A percentile compares a stretch with the other conserved stretches of the same genome.
phyloP scores from a whole-genome alignment of 441 rosid genomes.

The Biscutella auriculata region DNA sequence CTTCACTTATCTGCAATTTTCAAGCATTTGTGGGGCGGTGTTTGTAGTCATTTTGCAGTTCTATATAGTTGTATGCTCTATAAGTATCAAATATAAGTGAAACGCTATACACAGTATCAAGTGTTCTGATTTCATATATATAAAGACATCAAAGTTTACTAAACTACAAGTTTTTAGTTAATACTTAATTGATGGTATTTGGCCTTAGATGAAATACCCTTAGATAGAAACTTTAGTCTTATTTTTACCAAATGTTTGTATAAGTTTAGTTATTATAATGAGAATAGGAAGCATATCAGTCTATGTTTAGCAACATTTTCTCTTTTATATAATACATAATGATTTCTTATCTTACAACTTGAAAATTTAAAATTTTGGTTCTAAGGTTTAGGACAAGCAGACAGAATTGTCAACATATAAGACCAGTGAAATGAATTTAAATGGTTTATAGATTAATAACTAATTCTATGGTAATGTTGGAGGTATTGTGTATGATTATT shows the following conservation, averaged over 20 bases:
- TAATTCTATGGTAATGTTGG: too few relatives aligned
- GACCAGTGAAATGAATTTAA: too few relatives aligned
- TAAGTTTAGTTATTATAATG: not conserved
- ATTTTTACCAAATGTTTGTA: not conserved
- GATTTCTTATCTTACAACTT: slow-evolving; percentile 21
- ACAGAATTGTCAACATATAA: slow-evolving; percentile 61
- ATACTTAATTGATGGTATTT: not conserved
- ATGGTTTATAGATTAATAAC: too few relatives aligned
- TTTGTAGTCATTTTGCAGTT: not conserved
- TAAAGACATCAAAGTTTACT: not conserved
- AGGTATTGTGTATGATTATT: too few relatives aligned
- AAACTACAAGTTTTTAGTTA: not conserved
- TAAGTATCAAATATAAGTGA: not conserved
- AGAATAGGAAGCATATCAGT: not conserved
- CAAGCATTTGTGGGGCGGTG: not conserved
- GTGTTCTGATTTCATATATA: not conserved
- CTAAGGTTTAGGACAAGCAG: slow-evolving; percentile 62
- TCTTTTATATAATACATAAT: not conserved
- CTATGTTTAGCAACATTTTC: not conserved
- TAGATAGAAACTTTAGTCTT: not conserved
- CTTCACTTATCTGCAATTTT: not conserved
- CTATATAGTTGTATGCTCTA: not conserved
- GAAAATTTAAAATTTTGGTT: slow-evolving; percentile 21
- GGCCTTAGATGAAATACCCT: too few relatives aligned
- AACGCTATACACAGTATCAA: not conserved